A percentile compares a stretch with the other conserved stretches of the same genome.
phyloP scores from a whole-genome alignment of 169 alveolate species.

The Plasmodium gonderi region DNA sequence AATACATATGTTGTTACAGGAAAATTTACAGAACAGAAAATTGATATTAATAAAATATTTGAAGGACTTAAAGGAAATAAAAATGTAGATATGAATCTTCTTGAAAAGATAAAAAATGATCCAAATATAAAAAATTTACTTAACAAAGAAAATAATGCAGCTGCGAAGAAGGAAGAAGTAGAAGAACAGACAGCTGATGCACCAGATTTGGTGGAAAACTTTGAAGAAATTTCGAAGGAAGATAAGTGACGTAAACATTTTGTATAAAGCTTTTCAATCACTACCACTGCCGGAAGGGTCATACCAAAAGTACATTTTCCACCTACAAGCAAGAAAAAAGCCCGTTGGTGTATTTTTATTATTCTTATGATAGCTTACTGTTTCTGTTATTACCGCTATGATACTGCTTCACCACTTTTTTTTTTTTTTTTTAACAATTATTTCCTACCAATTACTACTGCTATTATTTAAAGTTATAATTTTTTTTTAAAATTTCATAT shows the following conservation, averaged over 20 bases:
- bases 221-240: constrained; percentile 79
- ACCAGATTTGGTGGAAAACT: constrained; percentile 88
- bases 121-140: constrained; percentile 72
- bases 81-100: constrained; percentile 81
- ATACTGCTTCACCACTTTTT: not conserved
- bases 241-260: too few species aligned
- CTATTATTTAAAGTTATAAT: not conserved
- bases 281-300: too few species aligned
- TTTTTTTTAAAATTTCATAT: too few species aligned
- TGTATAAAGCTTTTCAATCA: too few species aligned
- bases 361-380: too few species aligned
- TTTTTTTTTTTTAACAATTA: not conserved
- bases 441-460: not conserved
- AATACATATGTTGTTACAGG: constrained; percentile 96
- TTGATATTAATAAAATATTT: constrained; percentile 85
- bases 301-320: too few species aligned
- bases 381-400: too few species aligned
- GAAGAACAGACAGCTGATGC: constrained; percentile 56
- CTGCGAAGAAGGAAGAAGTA: constrained; percentile 3
- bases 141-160: constrained; percentile 73
- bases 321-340: too few species aligned
- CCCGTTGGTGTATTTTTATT: too few species aligned
- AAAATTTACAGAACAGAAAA: constrained; percentile 91
- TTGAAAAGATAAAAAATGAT: constrained; percentile 76
- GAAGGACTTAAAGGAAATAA: constrained; percentile 84